Percentiles rank a stretch among this genome's conserved stretches.
Conservation (phyloP, 768 basidiomycete genomes). For the Pleurotus ostreatus region DNA sequence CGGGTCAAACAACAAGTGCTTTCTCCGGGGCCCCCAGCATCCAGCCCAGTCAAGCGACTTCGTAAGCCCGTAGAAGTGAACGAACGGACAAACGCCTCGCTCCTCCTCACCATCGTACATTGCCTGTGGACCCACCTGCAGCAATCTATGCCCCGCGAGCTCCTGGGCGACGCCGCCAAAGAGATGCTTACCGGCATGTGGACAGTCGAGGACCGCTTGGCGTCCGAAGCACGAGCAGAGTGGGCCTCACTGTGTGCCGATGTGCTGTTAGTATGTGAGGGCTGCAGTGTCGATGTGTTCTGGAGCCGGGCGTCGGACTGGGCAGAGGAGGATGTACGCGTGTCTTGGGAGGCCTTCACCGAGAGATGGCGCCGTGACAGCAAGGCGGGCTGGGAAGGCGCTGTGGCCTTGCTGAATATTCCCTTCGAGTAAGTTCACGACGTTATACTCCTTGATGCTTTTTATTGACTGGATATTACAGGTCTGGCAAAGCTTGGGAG, state of each 20-base stretch:
- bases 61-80: background rate
- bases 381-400: slow-evolving; percentile 50
- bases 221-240: slow-evolving; percentile 40
- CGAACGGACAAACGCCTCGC: slow-evolving; percentile 32
- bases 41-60: slow-evolving; percentile 12
- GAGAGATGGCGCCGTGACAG: slow-evolving; percentile 49
- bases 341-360: slow-evolving; percentile 49
- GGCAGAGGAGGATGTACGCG: slow-evolving; percentile 26
- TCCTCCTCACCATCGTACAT: slow-evolving; percentile 56
- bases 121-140: slow-evolving; percentile 54
- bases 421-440: slow-evolving; percentile 55
- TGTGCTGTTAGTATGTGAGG: slow-evolving; percentile 42
- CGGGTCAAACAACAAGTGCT: slow-evolving; percentile 17
- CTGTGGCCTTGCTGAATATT: slow-evolving; percentile 47
- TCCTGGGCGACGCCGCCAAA: slow-evolving; percentile 40
- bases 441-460: slow-evolving; percentile 6
- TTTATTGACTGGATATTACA: slow-evolving; percentile 14
- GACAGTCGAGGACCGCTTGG: slow-evolving; percentile 40
- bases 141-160: slow-evolving; percentile 33
- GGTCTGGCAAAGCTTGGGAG: slow-evolving; percentile 46
- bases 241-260: slow-evolving; percentile 66
- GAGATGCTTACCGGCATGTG: slow-evolving; percentile 46
- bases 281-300: slow-evolving; percentile 45
- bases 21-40: slow-evolving; percentile 5
- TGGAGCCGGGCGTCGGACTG: slow-evolving; percentile 38